phyloP scores from a whole-genome alignment of 352 stramenopile genomes.

The Phytophthora sansomeana region DNA sequence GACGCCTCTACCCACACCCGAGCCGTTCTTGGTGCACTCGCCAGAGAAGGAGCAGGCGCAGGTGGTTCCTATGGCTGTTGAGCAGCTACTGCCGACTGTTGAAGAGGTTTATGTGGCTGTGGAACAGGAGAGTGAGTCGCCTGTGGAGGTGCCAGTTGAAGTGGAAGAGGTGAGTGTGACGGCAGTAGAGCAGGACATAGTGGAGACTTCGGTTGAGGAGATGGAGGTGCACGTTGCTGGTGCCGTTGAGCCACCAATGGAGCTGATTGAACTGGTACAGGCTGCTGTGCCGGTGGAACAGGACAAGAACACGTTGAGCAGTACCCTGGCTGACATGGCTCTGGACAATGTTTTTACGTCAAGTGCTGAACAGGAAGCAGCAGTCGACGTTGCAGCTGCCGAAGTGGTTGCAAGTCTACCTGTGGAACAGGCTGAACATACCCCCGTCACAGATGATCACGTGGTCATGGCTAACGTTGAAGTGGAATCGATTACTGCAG shows the following conservation, averaged over 20 bases:
- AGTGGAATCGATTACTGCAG: constrained; percentile 17
- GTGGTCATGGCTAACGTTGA: constrained; percentile 4
- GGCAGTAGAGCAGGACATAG: not conserved
- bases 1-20: constrained; percentile 30
- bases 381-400: not conserved
- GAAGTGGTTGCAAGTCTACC: not conserved
- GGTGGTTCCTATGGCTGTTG: constrained; percentile 21
- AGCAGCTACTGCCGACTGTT: constrained; percentile 14
- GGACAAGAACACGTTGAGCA: constrained; percentile 17
- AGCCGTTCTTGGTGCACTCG: constrained; percentile 33
- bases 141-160: not conserved
- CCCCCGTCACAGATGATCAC: constrained; percentile 23
- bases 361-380: not conserved
- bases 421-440: not conserved
- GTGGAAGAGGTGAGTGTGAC: not conserved
- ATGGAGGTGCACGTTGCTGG: not conserved
- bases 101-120: not conserved
- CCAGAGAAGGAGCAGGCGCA: constrained; percentile 33
- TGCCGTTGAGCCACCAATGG: not conserved
- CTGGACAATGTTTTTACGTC: constrained; percentile 7
- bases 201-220: not conserved
- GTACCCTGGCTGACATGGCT: constrained; percentile 29
- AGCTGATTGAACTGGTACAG: constrained; percentile 6
- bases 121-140: not conserved
- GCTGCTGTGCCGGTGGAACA: constrained; percentile 13